These are phyloP conservation scores for Aspergillus sp. DNA, from an alignment of 2,329 filamentous ascomycete genomes.

Conservation along the genomic window DNA sequence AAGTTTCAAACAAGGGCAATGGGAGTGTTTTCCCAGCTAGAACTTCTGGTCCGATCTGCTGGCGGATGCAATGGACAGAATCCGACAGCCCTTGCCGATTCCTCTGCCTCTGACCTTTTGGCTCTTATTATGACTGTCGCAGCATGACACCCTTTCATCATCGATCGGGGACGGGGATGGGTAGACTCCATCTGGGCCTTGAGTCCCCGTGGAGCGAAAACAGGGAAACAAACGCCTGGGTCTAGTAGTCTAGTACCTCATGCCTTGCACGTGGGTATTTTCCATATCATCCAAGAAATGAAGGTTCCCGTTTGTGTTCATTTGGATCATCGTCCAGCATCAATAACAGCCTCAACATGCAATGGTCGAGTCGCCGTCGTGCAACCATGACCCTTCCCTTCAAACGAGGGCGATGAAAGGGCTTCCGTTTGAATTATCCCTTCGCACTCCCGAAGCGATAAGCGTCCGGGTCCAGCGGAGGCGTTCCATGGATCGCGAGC, in stretches of 20 bases:
- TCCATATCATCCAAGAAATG: background rate
- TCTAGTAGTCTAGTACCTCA: too few relatives aligned
- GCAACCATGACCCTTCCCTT: background rate
- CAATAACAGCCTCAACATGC: background rate
- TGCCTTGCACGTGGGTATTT: too few relatives aligned
- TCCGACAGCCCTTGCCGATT: background rate
- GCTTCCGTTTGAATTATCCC: background rate
- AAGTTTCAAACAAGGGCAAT: slow-evolving; percentile 16
- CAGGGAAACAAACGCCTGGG: background rate
- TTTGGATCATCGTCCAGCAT: background rate
- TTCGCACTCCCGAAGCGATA: background rate
- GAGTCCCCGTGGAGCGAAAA: background rate
- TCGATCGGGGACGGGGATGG: too few relatives aligned
- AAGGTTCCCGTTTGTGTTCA: background rate
- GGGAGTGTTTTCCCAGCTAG: slow-evolving; percentile 4
- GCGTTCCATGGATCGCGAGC: background rate
- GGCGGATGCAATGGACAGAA: background rate
- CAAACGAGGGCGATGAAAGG: background rate
- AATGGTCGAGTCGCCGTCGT: background rate
- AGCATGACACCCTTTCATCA: background rate
- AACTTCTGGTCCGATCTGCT: background rate
- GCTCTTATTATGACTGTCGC: background rate
- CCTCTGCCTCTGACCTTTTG: background rate
- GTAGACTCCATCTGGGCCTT: background rate
- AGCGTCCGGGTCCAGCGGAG: background rate